Evolutionary conservation across 2,329 filamentous ascomycete species (phyloP).

Genomic region (Exserohilum rostratum): DNA sequence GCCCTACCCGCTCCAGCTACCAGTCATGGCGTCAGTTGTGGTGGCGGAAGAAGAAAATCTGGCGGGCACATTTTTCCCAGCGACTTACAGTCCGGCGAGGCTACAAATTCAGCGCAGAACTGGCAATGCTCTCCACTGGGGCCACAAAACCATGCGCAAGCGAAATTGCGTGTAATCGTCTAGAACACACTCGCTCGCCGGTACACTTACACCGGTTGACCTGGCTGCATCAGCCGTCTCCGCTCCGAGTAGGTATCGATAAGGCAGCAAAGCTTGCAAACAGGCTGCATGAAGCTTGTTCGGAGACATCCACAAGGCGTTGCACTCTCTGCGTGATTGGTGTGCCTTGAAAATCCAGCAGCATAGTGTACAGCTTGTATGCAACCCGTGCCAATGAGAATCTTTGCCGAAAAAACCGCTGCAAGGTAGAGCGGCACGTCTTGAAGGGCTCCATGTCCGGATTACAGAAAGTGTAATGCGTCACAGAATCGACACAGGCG

Average conservation of each 20-base stretch:
- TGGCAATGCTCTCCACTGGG: conserved; percentile 2
- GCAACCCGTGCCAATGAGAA: conserved; percentile 10
- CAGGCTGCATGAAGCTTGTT: conserved; percentile 5
- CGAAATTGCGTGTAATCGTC: conserved; percentile 12
- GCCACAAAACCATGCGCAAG: conserved; percentile 8
- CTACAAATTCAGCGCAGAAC: not conserved
- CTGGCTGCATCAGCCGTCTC: conserved; percentile 2
- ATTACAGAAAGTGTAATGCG: not conserved
- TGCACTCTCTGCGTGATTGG: conserved; percentile 13
- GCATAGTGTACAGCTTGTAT: not conserved
- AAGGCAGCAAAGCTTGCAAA: conserved; percentile 9
- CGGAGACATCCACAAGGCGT: conserved; percentile 1
- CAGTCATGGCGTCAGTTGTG: not conserved
- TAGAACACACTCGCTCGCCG: conserved; percentile 5
- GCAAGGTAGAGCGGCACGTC: not conserved
- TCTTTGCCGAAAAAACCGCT: not conserved
- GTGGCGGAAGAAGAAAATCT: not conserved
- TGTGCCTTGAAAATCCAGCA: conserved; percentile 2
- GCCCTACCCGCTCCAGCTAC: not conserved
- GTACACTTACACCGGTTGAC: conserved; percentile 9
- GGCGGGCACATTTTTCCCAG: not conserved
- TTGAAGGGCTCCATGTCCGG: not conserved
- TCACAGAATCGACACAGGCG: conserved; percentile 1
- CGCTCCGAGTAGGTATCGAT: conserved; percentile 17
- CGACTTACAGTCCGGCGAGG: not conserved